A percentile compares a stretch with the other conserved stretches of the same genome.
phyloP scores from a whole-genome alignment of 805 yeast species.

The Jamesozyma gamospora region DNA sequence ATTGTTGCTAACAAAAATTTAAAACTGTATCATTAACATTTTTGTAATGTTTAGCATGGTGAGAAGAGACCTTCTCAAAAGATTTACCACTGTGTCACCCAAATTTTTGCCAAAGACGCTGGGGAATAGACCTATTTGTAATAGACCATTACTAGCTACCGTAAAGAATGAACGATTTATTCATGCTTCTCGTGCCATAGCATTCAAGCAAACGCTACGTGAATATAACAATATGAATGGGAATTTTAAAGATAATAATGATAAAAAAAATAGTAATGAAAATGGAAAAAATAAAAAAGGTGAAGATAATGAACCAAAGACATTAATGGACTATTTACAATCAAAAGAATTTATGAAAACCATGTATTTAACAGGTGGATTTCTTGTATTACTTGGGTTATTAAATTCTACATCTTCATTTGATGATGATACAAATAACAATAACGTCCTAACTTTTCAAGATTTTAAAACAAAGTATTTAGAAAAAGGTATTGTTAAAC shows the following conservation, averaged over 20 bases:
- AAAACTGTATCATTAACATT: no score
- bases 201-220: no score
- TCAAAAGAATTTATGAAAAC: conserved; percentile 36
- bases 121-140: no score
- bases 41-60: not conserved
- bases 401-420: conserved; percentile 18
- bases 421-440: conserved; percentile 7
- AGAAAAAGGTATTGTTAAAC: conserved; percentile 68
- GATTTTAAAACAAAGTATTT: conserved; percentile 75
- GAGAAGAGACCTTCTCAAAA: not conserved
- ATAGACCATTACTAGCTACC: no score
- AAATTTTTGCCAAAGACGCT: no score
- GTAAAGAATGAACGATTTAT: no score
- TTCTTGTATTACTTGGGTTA: conserved; percentile 31
- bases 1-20: no score
- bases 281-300: conserved; percentile 6
- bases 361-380: conserved; percentile 31
- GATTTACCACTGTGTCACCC: not conserved
- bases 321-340: conserved; percentile 31
- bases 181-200: no score
- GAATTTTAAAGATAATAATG: not conserved
- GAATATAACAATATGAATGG: no score
- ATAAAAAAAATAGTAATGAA: not conserved
- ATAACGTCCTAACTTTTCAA: conserved; percentile 49
- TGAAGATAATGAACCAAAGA: conserved; percentile 18